Evolutionary conservation across 1,284 basidiomycete genomes (phyloP).

Genomic region (Ceraceosorus guamensis): DNA sequence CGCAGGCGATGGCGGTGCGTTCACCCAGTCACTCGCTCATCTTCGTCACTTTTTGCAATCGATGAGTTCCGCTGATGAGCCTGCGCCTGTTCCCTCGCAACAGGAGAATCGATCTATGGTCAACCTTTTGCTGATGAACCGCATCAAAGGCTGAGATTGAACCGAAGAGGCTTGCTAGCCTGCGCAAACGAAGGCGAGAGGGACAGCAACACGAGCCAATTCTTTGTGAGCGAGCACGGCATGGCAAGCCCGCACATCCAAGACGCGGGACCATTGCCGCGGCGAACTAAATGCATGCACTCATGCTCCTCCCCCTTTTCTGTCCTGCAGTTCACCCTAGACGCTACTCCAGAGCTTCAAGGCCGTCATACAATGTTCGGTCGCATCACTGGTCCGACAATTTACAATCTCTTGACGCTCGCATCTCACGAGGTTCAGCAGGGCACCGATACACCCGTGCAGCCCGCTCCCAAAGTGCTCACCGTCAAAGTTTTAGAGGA

Average conservation of each 20-base stretch:
- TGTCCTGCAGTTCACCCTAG: conserved; percentile 29
- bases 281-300: too few species aligned
- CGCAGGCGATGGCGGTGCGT: conserved; percentile 79
- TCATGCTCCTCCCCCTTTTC: conserved; percentile 58
- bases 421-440: conserved; percentile 68
- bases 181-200: conserved; percentile 80
- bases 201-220: conserved; percentile 49
- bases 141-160: conserved; percentile 74
- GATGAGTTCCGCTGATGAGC: too few species aligned
- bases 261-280: too few species aligned
- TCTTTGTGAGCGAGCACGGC: conserved; percentile 41
- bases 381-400: conserved; percentile 32
- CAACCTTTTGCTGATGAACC: conserved; percentile 88
- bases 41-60: neutral
- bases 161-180: conserved; percentile 78
- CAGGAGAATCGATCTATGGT: conserved; percentile 48
- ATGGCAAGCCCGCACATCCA: too few species aligned
- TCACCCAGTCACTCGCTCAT: neutral
- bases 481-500: conserved; percentile 77
- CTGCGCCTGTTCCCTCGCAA: conserved; percentile 7
- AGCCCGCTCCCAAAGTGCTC: conserved; percentile 84
- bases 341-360: conserved; percentile 42
- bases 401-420: conserved; percentile 55
- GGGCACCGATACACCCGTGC: conserved; percentile 71
- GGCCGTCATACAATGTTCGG: conserved; percentile 44